These are phyloP conservation scores for Monosporascus sp. DNA, from an alignment of 2,329 filamentous ascomycete species.

Conservation along the genomic window DNA sequence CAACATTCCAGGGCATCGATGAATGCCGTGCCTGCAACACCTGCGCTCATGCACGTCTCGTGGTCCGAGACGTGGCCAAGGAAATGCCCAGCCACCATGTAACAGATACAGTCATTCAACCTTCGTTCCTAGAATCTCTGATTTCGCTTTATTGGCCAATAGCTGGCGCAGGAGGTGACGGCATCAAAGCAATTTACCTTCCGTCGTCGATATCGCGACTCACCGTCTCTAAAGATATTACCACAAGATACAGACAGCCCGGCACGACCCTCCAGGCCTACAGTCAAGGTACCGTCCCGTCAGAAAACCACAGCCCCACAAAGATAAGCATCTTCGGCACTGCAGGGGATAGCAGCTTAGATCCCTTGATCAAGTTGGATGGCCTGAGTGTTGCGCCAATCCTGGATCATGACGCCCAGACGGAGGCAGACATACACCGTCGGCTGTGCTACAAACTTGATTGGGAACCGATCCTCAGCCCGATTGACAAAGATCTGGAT, in stretches of 20 bases:
- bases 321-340: conserved; percentile 34
- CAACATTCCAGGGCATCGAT: conserved; percentile 46
- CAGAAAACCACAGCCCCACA: conserved; percentile 27
- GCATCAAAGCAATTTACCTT: conserved; percentile 35
- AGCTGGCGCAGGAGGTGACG: conserved; percentile 22
- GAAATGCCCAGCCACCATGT: conserved; percentile 35
- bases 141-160: conserved; percentile 39
- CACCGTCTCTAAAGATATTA: conserved; percentile 29
- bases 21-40: conserved; percentile 36
- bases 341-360: conserved; percentile 17
- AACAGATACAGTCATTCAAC: conserved; percentile 30
- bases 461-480: conserved; percentile 38
- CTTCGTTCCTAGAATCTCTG: conserved; percentile 35
- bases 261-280: conserved; percentile 31
- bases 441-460: conserved; percentile 43
- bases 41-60: conserved; percentile 30
- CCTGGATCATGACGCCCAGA: conserved; percentile 27
- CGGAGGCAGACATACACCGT: conserved; percentile 26
- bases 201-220: conserved; percentile 36
- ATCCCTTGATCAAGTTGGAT: conserved; percentile 33
- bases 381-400: conserved; percentile 36
- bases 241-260: conserved; percentile 19
- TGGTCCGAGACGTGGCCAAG: conserved; percentile 31
- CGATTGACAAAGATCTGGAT: conserved; percentile 14
- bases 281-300: conserved; percentile 28